Evolutionary conservation across 1,284 basidiomycete species (phyloP).

Genomic region (Ustilago shanxiensis): DNA sequence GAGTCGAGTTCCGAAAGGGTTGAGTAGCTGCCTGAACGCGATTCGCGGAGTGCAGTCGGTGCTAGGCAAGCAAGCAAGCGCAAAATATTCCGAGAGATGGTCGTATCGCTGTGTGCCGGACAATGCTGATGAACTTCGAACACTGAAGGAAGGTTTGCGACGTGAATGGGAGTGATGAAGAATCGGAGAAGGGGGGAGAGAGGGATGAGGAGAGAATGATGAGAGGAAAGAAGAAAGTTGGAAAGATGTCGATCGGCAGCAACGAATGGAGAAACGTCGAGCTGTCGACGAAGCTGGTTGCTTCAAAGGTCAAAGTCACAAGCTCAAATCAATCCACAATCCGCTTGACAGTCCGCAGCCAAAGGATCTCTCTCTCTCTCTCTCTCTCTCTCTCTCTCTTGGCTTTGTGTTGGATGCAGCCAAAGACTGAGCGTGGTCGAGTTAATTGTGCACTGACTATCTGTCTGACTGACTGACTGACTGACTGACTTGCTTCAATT

Average conservation of each 20-base stretch:
- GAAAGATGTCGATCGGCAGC: conserved; percentile 6
- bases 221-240: not conserved
- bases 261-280: not conserved
- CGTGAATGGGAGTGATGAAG: not conserved
- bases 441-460: conserved; percentile 8
- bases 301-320: conserved; percentile 3
- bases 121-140: not conserved
- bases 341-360: conserved; percentile 5
- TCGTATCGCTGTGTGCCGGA: not conserved
- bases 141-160: not conserved
- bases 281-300: not conserved
- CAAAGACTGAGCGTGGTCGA: too few species aligned
- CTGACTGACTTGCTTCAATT: too few species aligned
- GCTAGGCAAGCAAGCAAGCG: not conserved
- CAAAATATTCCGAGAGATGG: not conserved
- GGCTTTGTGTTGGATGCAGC: conserved; percentile 3
- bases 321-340: conserved; percentile 2
- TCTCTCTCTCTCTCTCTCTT: not conserved
- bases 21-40: not conserved
- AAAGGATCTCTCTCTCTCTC: not conserved
- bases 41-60: not conserved
- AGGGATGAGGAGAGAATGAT: not conserved
- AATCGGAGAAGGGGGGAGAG: not conserved
- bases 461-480: too few species aligned
- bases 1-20: not conserved